phyloP scores from a whole-genome alignment of 805 yeast species.

The Saturnispora sekii region DNA sequence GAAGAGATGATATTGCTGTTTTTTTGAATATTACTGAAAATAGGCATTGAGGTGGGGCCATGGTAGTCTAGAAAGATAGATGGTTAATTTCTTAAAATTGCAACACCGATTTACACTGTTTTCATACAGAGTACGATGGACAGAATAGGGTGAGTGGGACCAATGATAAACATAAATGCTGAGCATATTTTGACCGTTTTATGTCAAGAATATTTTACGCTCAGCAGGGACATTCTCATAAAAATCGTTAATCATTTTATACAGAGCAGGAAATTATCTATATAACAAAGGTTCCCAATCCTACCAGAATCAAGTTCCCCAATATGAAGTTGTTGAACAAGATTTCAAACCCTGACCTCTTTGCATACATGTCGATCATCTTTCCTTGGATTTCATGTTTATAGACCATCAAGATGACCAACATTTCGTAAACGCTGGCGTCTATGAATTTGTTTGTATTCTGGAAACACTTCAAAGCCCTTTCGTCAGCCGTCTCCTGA shows the following conservation, averaged over 20 bases:
- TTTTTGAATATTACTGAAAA: too few relatives aligned
- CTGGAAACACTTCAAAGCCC: constrained; percentile 15
- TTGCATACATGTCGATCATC: constrained; percentile 23
- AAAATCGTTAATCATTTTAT: background rate
- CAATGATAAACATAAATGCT: background rate
- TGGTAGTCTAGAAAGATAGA: too few relatives aligned
- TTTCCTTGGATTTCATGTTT: constrained; percentile 25
- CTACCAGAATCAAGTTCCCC: constrained; percentile 30
- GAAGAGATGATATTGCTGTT: too few relatives aligned
- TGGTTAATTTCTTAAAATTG: too few relatives aligned
- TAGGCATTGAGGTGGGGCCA: too few relatives aligned
- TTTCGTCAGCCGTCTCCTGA: background rate
- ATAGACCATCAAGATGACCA: constrained; percentile 22
- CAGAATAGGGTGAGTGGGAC: background rate
- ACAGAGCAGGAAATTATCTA: constrained; percentile 5
- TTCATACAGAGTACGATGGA: background rate
- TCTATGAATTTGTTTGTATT: constrained; percentile 27
- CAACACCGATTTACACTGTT: background rate
- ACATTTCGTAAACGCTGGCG: constrained; percentile 21
- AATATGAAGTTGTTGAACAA: constrained; percentile 31
- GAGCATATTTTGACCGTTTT: background rate
- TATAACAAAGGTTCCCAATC: constrained; percentile 29
- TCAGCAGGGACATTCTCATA: too few relatives aligned
- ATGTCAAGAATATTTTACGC: background rate
- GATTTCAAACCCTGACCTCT: constrained; percentile 27